Base-by-base conservation (phyloP, 2,329 filamentous ascomycete species). In the Colletotrichum salicis region DNA sequence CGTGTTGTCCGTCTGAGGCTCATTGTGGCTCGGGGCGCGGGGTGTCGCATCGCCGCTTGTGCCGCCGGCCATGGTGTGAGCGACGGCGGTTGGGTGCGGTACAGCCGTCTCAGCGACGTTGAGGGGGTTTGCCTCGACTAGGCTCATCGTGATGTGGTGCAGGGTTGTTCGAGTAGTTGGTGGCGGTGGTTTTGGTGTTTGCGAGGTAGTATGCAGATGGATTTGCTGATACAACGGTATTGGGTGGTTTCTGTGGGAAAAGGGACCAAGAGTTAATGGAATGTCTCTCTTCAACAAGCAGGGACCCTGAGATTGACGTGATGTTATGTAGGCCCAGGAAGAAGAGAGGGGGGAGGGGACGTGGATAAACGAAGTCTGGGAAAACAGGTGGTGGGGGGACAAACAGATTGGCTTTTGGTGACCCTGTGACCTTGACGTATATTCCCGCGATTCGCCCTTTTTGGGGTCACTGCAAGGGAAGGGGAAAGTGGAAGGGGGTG, bases 1-100 rank as follows among this genome's bases (percentile, higher is more conserved):
- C 66, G 85, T 86, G 27, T 75, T 75, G 35, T 80, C 81, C 62
- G 78, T 82, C 5, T 70, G 73, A n/a, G 57, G 15, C 7, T 81
- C 79, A 72, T 67, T 69, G 33, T 80, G 77, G 27, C 76, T 75
- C 37, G 73, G 76, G 45, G 77, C 73, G n/a, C 79, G 78, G 27
- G 81, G 79, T 64, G 80, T 82, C 66, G 80, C 79, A 73, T 81
- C 79, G 68, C 76, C 76, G 45, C 76, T 75, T 61, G 76, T 72
- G 7, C 74, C 76, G 57, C 79, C 76, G 60, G 75, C 74, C 52
- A 77, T 77, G 51, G 76, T 74, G 65, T 76, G 71, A 35, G 76
- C 76, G 57, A 79, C 76, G n/a, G 79, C 71, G 52, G 76, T 55
- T 65, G 75, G 70, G 60, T 70, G 73, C 65, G 77, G 78, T 64